These are phyloP conservation scores for Gastrolobium bilobum DNA, from an alignment of 306 rosid species.

Conservation along the genomic window DNA sequence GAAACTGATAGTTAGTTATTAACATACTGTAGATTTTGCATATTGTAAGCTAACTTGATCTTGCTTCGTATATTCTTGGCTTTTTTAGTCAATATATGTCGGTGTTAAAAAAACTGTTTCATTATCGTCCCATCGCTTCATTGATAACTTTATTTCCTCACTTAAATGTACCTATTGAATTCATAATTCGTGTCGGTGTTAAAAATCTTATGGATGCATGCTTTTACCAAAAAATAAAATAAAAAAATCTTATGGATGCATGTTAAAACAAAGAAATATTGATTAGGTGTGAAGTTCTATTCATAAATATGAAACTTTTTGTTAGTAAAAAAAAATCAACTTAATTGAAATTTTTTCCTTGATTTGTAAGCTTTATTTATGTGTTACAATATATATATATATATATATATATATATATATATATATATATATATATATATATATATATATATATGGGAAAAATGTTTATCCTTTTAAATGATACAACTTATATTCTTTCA, in stretches of 20 bases:
- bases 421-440: too few species aligned
- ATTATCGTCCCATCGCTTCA: background rate
- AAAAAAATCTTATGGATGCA: background rate
- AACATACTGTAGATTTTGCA: background rate
- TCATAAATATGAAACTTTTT: too few species aligned
- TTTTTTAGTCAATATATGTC: slow-evolving; percentile 1
- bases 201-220: background rate
- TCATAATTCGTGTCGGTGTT: background rate
- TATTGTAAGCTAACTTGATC: background rate
- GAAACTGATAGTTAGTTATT: background rate
- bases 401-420: too few species aligned
- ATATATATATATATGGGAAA: too few species aligned
- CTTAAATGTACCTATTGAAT: background rate
- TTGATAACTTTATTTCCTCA: background rate
- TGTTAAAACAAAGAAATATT: background rate
- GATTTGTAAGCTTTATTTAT: background rate
- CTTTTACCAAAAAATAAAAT: too few species aligned
- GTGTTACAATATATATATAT: background rate
- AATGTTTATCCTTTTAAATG: too few species aligned
- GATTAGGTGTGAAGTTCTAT: background rate
- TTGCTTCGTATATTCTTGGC: background rate
- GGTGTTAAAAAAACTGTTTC: background rate
- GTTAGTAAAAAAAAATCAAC: too few species aligned
- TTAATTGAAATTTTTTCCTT: background rate
- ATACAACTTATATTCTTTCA: too few species aligned